phyloP scores from a whole-genome alignment of 371 early-diverging fungal species.

The Apophysomyces ossiformis region DNA sequence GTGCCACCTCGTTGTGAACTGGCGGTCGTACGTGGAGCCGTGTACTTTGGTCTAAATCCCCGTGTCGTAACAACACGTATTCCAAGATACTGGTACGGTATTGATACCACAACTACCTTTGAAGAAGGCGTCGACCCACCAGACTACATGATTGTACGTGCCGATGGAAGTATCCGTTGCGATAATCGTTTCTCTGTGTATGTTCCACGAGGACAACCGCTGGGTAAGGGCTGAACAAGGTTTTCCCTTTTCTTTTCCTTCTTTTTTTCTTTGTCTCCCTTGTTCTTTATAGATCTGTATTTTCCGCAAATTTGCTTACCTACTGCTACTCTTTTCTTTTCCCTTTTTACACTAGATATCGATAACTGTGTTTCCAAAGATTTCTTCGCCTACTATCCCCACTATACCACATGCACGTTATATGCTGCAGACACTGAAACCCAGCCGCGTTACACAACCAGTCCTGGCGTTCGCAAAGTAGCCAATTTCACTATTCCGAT shows the following conservation, averaged over 20 bases:
- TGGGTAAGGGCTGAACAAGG: conserved; percentile 19
- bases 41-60: conserved; percentile 57
- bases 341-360: conserved; percentile 28
- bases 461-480: conserved; percentile 48
- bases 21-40: conserved; percentile 55
- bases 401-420: conserved; percentile 57
- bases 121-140: conserved; percentile 56
- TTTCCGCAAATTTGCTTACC: too few species aligned
- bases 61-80: conserved; percentile 57
- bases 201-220: conserved; percentile 45
- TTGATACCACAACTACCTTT: conserved; percentile 56
- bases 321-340: too few species aligned
- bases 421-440: conserved; percentile 51
- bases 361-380: conserved; percentile 50
- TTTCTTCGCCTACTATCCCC: conserved; percentile 56
- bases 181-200: conserved; percentile 54
- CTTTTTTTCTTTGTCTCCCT: too few species aligned
- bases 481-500: conserved; percentile 55
- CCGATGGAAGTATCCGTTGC: conserved; percentile 52
- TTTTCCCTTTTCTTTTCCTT: too few species aligned
- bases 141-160: conserved; percentile 46
- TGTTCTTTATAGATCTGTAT: too few species aligned
- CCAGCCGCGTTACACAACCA: conserved; percentile 49
- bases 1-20: conserved; percentile 57
- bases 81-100: conserved; percentile 62